A percentile compares a stretch with the other conserved stretches of the same genome.
Conservation (phyloP, 805 yeast species). For the Teunomyces panamensis region DNA sequence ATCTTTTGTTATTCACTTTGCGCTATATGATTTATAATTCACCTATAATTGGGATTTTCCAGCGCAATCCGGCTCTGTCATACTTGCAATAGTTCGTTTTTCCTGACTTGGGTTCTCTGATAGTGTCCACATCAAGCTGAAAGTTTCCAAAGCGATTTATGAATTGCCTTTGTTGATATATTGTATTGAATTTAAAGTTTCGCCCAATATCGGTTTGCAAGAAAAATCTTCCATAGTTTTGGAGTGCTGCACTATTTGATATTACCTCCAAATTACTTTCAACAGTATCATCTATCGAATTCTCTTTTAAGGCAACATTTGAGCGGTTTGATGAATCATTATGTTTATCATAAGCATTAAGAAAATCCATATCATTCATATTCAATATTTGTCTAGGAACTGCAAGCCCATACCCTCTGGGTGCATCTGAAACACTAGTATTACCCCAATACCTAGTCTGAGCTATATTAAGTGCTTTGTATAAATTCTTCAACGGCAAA, state of each 20-base stretch:
- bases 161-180: slow-evolving; percentile 41
- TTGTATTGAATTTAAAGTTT: slow-evolving; percentile 38
- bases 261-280: background rate
- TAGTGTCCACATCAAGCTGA: slow-evolving; percentile 13
- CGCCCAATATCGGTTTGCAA: slow-evolving; percentile 31
- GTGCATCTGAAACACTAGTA: background rate
- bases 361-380: slow-evolving; percentile 17
- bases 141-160: slow-evolving; percentile 41
- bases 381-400: slow-evolving; percentile 11
- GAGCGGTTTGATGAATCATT: background rate
- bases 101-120: slow-evolving; percentile 2
- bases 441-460: slow-evolving; percentile 24
- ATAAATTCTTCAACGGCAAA: slow-evolving; percentile 44
- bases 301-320: background rate
- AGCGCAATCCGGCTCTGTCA: slow-evolving; percentile 36
- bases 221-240: slow-evolving; percentile 33
- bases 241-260: slow-evolving; percentile 13
- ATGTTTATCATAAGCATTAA: background rate
- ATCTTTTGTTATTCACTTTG: background rate
- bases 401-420: slow-evolving; percentile 14
- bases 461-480: slow-evolving; percentile 42
- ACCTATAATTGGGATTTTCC: slow-evolving; percentile 42
- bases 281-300: background rate
- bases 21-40: slow-evolving; percentile 19
- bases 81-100: slow-evolving; percentile 21